Evolutionary conservation across 352 stramenopile species (phyloP).

Genomic region (Globisporangium echinulatum): DNA sequence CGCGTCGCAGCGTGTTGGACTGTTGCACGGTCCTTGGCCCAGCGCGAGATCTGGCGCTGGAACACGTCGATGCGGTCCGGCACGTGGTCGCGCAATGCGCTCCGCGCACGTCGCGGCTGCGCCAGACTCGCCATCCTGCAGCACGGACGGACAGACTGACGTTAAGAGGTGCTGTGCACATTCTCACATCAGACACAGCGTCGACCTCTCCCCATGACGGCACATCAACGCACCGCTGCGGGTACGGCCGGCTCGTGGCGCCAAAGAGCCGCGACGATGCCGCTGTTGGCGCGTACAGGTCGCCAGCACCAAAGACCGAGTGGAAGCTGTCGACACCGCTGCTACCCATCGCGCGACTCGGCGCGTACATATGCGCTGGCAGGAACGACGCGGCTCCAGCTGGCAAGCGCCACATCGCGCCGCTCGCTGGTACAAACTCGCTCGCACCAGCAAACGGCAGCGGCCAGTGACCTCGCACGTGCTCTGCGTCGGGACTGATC

Average conservation of each 20-base stretch:
- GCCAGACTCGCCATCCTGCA: constrained; percentile 10
- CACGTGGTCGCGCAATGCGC: neutral
- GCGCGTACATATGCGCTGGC: neutral
- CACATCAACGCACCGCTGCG: constrained; percentile 1
- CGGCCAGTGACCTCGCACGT: constrained; percentile 2
- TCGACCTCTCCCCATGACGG: no score
- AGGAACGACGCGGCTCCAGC: neutral
- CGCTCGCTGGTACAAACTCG: neutral
- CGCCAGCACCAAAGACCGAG: neutral
- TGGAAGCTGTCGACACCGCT: neutral
- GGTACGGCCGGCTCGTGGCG: constrained; percentile 1
- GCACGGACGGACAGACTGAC: neutral
- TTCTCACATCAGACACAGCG: no score
- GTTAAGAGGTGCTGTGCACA: no score
- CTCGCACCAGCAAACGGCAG: neutral
- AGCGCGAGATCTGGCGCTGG: constrained; percentile 57
- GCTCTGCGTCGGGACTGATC: neutral
- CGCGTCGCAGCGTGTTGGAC: constrained; percentile 53
- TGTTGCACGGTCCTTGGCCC: constrained; percentile 47
- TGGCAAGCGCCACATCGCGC: constrained; percentile 4
- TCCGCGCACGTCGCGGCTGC: neutral
- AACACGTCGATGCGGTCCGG: constrained; percentile 21
- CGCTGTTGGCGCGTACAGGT: constrained; percentile 1
- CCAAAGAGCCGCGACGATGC: neutral
- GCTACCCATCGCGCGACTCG: neutral